Evolutionary conservation across 345 rosid species (phyloP).

Genomic region (Citrus australasica): DNA sequence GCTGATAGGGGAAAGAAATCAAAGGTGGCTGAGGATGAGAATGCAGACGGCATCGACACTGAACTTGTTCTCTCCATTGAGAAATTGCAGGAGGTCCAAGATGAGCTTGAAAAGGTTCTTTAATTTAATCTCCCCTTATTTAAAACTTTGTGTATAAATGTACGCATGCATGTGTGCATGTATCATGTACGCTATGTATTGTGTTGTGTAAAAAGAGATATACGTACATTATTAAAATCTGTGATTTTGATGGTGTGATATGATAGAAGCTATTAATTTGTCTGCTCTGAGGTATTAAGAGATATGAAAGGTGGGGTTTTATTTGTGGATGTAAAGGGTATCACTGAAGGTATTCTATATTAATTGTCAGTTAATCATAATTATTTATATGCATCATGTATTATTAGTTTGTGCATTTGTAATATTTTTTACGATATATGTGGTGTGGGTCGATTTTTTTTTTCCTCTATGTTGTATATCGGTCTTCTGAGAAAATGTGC

Average conservation of each 20-base stretch:
- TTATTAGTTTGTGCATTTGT: neutral
- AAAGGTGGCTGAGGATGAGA: slow-evolving; percentile 20
- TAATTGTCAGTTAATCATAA: neutral
- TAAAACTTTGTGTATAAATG: neutral
- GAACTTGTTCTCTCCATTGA: slow-evolving; percentile 27
- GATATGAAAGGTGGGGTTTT: neutral
- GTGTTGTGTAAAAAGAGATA: neutral
- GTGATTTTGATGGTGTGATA: neutral
- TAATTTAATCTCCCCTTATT: no score
- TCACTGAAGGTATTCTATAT: neutral
- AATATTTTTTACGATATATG: no score
- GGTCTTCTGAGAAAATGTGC: neutral
- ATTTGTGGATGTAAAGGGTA: neutral
- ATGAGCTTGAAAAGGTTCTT: slow-evolving; percentile 30
- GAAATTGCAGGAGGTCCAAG: slow-evolving; percentile 36
- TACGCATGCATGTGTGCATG: neutral
- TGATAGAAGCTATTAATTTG: neutral
- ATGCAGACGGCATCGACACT: slow-evolving; percentile 13
- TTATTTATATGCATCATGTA: neutral
- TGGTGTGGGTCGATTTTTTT: neutral
- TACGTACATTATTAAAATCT: neutral
- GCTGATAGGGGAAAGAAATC: slow-evolving; percentile 34
- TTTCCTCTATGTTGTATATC: neutral
- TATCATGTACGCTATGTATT: neutral
- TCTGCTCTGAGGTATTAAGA: neutral